Conservation (phyloP, 768 basidiomycete genomes). For the Lactarius hatsudake region DNA sequence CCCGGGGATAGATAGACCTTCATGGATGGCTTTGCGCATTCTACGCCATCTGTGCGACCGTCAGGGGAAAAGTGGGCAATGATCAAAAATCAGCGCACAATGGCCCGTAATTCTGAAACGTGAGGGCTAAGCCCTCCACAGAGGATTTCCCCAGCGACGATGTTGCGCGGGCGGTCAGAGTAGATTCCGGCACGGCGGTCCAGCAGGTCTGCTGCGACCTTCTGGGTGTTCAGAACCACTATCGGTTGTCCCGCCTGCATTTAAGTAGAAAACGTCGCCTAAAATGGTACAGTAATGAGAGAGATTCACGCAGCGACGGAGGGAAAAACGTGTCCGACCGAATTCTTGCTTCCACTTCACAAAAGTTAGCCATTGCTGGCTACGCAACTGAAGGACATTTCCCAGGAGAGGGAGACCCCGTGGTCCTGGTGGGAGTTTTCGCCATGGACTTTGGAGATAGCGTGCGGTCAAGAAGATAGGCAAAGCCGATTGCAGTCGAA, state of each 20-base stretch:
- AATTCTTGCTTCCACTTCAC: constrained; percentile 18
- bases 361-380: constrained; percentile 23
- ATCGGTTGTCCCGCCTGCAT: constrained; percentile 26
- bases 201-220: constrained; percentile 31
- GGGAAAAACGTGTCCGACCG: background rate
- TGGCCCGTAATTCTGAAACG: constrained; percentile 19
- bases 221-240: constrained; percentile 29
- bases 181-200: constrained; percentile 26
- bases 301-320: too few relatives aligned
- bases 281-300: background rate
- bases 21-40: constrained; percentile 12
- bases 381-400: constrained; percentile 18
- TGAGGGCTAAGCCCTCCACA: constrained; percentile 20
- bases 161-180: constrained; percentile 22
- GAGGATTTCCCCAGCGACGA: constrained; percentile 20
- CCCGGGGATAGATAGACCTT: background rate
- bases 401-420: constrained; percentile 20
- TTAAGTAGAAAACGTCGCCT: constrained; percentile 27
- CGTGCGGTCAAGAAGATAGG: constrained; percentile 3
- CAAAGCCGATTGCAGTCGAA: background rate
- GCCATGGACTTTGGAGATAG: constrained; percentile 26
- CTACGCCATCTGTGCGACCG: constrained; percentile 20
- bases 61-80: too few relatives aligned
- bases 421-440: constrained; percentile 24
- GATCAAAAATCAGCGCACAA: too few relatives aligned